A percentile compares a stretch with the other conserved stretches of the same genome.
Evolutionary conservation across 371 early-diverging fungal species (phyloP).

Genomic region (Cokeromyces recurvatus): DNA sequence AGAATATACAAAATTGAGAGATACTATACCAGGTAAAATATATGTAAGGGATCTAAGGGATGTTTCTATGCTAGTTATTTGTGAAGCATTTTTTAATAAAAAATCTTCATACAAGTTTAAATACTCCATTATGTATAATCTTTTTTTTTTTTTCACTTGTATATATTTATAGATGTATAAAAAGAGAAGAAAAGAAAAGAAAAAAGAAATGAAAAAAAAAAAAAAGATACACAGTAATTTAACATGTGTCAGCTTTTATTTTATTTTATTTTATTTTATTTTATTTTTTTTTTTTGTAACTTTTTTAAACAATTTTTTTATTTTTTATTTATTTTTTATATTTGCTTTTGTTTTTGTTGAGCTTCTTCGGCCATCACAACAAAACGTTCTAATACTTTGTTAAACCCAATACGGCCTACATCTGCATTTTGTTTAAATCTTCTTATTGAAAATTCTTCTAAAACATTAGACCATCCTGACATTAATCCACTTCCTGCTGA

Average conservation of each 20-base stretch:
- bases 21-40: constrained; percentile 87
- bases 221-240: too few species aligned
- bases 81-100: constrained; percentile 81
- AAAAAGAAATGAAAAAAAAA: too few species aligned
- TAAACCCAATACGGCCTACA: constrained; percentile 62
- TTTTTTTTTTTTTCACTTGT: constrained; percentile 1
- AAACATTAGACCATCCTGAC: constrained; percentile 59
- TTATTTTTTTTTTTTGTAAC: too few species aligned
- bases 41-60: constrained; percentile 85
- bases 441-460: constrained; percentile 80
- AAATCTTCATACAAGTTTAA: constrained; percentile 73
- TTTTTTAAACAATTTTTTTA: too few species aligned
- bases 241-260: too few species aligned
- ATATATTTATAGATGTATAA: neutral
- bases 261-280: too few species aligned
- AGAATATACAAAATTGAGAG: too few species aligned
- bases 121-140: constrained; percentile 33
- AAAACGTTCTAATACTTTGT: constrained; percentile 57
- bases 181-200: too few species aligned
- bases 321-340: neutral
- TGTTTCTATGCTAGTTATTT: constrained; percentile 85
- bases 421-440: constrained; percentile 83
- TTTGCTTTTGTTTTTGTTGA: too few species aligned
- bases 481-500: constrained; percentile 61
- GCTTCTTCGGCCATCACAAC: constrained; percentile 19